Base-by-base conservation (phyloP, 108 stramenopile genomes). In the Schizochytrium sp. region DNA sequence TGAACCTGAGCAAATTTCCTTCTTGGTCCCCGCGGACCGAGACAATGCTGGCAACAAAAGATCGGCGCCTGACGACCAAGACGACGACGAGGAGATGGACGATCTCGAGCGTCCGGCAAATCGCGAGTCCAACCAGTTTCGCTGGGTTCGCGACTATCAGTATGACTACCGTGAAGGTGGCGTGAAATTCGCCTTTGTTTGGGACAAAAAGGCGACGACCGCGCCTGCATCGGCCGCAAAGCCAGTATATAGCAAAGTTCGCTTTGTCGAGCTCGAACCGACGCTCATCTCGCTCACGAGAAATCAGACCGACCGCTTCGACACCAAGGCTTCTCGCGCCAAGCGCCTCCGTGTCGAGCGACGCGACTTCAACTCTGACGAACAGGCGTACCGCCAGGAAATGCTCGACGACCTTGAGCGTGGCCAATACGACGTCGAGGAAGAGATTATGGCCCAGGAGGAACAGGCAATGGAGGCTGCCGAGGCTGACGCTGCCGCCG, bases 71-170 rank as follows among this genome's bases (percentile, higher is more conserved):
- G 76, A 47, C 3, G 48, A 12, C 12, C 25, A 47, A 23, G 76
- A 2, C 25, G n/a, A 34, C 1, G 76, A 53, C 45, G 76, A 83
- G 76, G 51, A 47, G n/a, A 53, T 53, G 51, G 76, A 83, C 51
- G 76, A 83, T 4, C 48, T 83, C 76, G 76, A 83, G 28, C 45
- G 51, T 18, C 41, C 63, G 1, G 63, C 63, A n/a, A n/a, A 6
- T 28, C n/a, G 48, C 51, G 51, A 8, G 0, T 6, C 19, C 48
- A 12, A 47, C 25, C 14, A 83, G 51, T 53, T 53, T 34, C 45
- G 51, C 45, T 83, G 76, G 76, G 76, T 83, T 4, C 76, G 76
- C 45, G 76, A 83, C 51, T 83, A 83, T 23, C 48, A 83, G 76
- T 83, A 83, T 34, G 48, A 83, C 48, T 53, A 47, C 28, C 76